Percentiles rank a stretch among this genome's conserved stretches.
phyloP scores from a whole-genome alignment of 1,284 basidiomycete genomes.

The Trametes hirsuta region DNA sequence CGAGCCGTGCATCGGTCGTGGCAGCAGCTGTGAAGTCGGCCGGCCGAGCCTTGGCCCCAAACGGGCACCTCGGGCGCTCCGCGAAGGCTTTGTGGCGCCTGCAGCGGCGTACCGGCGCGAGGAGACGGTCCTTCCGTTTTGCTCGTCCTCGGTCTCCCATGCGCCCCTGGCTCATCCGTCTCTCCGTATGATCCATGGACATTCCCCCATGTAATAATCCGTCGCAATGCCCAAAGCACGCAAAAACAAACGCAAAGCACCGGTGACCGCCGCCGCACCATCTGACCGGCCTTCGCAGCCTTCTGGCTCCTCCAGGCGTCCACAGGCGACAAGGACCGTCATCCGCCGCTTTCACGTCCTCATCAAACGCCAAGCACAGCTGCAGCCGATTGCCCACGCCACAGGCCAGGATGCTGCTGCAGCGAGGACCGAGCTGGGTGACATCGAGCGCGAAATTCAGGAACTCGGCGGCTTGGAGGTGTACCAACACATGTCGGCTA shows the following conservation, averaged over 20 bases:
- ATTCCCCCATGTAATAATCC: slow-evolving; percentile 1
- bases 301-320: slow-evolving; percentile 43
- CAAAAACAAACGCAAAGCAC: slow-evolving; percentile 33
- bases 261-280: slow-evolving; percentile 28
- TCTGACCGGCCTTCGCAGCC: slow-evolving; percentile 14
- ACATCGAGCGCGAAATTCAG: slow-evolving; percentile 64
- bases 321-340: slow-evolving; percentile 59
- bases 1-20: neutral
- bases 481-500: slow-evolving; percentile 81
- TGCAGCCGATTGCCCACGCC: slow-evolving; percentile 37
- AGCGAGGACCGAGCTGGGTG: slow-evolving; percentile 41
- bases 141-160: neutral
- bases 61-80: neutral
- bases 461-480: slow-evolving; percentile 72
- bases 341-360: slow-evolving; percentile 75
- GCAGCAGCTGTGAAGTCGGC: neutral
- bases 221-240: slow-evolving; percentile 31
- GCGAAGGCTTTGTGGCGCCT: neutral
- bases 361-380: slow-evolving; percentile 59
- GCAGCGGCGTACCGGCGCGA: neutral
- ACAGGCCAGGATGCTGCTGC: slow-evolving; percentile 17
- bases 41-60: neutral
- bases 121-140: too few relatives aligned
- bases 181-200: neutral
- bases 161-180: neutral